These are phyloP conservation scores for Ilyonectria robusta DNA, from an alignment of 2,329 filamentous ascomycete species.

Conservation along the genomic window DNA sequence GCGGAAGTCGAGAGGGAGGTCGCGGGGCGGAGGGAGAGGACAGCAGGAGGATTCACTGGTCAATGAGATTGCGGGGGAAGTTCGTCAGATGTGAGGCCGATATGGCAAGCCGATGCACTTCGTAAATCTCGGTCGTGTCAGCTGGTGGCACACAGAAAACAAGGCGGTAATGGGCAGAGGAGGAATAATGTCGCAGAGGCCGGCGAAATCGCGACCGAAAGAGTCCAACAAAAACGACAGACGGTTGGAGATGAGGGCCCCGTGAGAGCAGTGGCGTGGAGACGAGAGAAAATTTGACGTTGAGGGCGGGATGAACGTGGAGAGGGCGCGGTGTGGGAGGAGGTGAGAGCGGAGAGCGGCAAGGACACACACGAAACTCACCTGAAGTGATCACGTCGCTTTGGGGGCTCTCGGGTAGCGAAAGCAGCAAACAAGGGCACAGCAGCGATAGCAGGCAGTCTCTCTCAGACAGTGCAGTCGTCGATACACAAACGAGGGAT, in stretches of 20 bases:
- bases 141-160: slow-evolving; percentile 36
- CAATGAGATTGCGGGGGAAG: slow-evolving; percentile 48
- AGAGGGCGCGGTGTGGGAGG: slow-evolving; percentile 8
- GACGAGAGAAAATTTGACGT: slow-evolving; percentile 1
- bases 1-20: slow-evolving; percentile 50
- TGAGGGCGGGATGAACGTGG: neutral
- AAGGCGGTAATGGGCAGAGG: slow-evolving; percentile 16
- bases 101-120: slow-evolving; percentile 53
- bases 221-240: slow-evolving; percentile 22
- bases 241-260: neutral
- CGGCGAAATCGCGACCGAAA: slow-evolving; percentile 35
- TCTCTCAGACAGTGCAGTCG: slow-evolving; percentile 28
- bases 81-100: slow-evolving; percentile 45
- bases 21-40: slow-evolving; percentile 44
- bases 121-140: slow-evolving; percentile 47
- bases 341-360: slow-evolving; percentile 32
- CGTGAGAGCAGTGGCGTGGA: slow-evolving; percentile 9
- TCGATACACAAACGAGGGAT: slow-evolving; percentile 39
- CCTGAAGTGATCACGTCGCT: slow-evolving; percentile 59
- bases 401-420: slow-evolving; percentile 37
- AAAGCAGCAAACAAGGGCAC: slow-evolving; percentile 37
- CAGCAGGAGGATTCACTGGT: slow-evolving; percentile 48
- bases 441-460: slow-evolving; percentile 27
- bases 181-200: slow-evolving; percentile 28
- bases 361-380: slow-evolving; percentile 48